phyloP scores from a whole-genome alignment of 192 early-diverging fungal species.

The Umbelopsis sp. region DNA sequence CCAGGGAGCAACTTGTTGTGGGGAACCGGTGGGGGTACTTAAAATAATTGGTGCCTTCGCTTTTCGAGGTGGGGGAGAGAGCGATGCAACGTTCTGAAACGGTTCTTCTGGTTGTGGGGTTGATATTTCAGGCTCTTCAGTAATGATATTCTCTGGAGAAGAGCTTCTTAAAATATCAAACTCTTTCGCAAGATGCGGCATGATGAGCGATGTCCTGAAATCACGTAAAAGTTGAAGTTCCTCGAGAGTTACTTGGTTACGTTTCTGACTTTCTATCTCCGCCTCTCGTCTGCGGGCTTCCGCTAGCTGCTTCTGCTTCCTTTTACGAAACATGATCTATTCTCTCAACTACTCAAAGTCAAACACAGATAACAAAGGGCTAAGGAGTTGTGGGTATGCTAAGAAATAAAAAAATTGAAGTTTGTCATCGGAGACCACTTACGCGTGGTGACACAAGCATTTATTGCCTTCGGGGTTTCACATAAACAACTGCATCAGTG shows the following conservation, averaged over 20 bases:
- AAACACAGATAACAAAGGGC: background rate
- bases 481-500: slow-evolving; percentile 9
- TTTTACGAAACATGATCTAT: slow-evolving; percentile 16
- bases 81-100: background rate
- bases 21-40: background rate
- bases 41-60: background rate
- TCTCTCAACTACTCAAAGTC: background rate
- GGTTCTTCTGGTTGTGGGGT: background rate
- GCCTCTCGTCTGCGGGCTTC: slow-evolving; percentile 9
- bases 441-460: slow-evolving; percentile 21
- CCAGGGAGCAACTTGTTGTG: slow-evolving; percentile 10
- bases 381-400: background rate
- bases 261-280: slow-evolving; percentile 19
- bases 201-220: slow-evolving; percentile 22
- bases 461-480: slow-evolving; percentile 24
- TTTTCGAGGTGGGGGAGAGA: slow-evolving; percentile 11
- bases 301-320: slow-evolving; percentile 13
- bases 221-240: slow-evolving; percentile 20
- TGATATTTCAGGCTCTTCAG: background rate
- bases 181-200: slow-evolving; percentile 19
- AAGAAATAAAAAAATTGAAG: slow-evolving; percentile 7
- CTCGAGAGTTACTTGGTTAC: slow-evolving; percentile 17
- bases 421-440: slow-evolving; percentile 13
- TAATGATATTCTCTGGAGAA: slow-evolving; percentile 14
- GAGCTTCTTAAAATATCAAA: slow-evolving; percentile 15